Conservation (phyloP, 306 rosid genomes). For the Carpinus viminea region DNA sequence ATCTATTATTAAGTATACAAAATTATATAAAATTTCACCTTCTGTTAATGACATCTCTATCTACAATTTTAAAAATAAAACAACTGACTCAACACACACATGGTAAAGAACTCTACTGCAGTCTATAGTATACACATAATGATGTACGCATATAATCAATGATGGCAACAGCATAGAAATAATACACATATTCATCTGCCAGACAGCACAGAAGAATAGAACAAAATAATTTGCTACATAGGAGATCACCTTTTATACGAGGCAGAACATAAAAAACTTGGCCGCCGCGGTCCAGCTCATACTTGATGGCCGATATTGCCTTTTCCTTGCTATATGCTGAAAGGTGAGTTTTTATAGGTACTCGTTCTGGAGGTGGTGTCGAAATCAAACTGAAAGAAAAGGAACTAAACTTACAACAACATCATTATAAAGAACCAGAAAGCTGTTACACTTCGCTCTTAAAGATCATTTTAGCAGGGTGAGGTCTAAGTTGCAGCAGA, state of each 20-base stretch:
- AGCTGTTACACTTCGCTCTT: conserved; percentile 12
- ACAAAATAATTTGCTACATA: conserved; percentile 18
- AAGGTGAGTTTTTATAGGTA: conserved; percentile 87
- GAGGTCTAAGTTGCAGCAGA: conserved; percentile 5
- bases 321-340: conserved; percentile 72
- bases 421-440: conserved; percentile 24
- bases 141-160: background rate
- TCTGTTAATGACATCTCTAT: conserved; percentile 10
- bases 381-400: conserved; percentile 77
- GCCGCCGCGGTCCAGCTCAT: conserved; percentile 89
- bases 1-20: background rate
- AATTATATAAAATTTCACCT: conserved; percentile 11
- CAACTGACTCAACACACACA: background rate
- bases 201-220: conserved; percentile 6
- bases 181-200: background rate
- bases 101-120: background rate
- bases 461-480: conserved; percentile 10
- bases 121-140: background rate
- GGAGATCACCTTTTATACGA: conserved; percentile 78
- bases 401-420: conserved; percentile 18
- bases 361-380: conserved; percentile 98
- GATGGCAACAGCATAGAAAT: background rate
- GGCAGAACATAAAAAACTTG: conserved; percentile 94
- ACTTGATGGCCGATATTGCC: conserved; percentile 67
- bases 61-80: conserved; percentile 1